Evolutionary conservation across 108 stramenopile species (phyloP), one percentile per base, ranked within the genome.

Genomic region (Stephanodiscus minutulus): DNA sequence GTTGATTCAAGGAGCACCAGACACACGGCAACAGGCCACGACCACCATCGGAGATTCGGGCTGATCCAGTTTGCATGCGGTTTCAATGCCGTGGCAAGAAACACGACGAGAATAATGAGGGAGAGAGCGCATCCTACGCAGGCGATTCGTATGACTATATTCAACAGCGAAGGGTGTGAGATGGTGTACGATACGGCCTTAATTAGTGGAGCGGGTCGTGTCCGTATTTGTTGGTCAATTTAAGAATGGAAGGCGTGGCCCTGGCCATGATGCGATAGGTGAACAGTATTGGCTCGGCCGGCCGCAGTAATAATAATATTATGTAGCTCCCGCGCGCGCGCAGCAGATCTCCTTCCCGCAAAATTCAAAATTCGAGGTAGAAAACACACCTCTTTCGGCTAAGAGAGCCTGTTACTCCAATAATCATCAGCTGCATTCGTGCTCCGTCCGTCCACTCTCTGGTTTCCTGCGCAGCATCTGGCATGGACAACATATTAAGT

Each of bases 41-140:
- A 59, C 78, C 78, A 79, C 78, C 78, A 79, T 37, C 41, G 55
- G 25, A 68, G 22, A 37, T 59, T 31, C 6, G 73, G 12, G 33
- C 64, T 69, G 25, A 79, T 68, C 20, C 44, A 25, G 25, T 58
- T 13, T 43, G 73, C 78, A 25, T 79, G 78, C 12, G 68, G 67
- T 15, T 69, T 50, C 27, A 79, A 44, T 50, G 78, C 49, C 41
- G 61, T 62, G 43, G 61, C 73, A 5, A 79, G 61, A 17, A 79
- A 47, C 3, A 74, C 24, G 9, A 74, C 44, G 22, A 79, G 73
- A 36, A 71, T 44, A 17, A 74, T 12, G 15, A 69, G n/a, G 15
- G 73, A 46, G 13, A 72, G 7, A 1, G 59, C 53, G 33, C 44
- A 31, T 67, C 78, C 73, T 11, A 68, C n/a, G 37, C 69, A 71